Percentiles rank a stretch among this genome's conserved stretches.
Conservation (phyloP, 2,329 filamentous ascomycete genomes). For the Ampelomyces quisqualis region DNA sequence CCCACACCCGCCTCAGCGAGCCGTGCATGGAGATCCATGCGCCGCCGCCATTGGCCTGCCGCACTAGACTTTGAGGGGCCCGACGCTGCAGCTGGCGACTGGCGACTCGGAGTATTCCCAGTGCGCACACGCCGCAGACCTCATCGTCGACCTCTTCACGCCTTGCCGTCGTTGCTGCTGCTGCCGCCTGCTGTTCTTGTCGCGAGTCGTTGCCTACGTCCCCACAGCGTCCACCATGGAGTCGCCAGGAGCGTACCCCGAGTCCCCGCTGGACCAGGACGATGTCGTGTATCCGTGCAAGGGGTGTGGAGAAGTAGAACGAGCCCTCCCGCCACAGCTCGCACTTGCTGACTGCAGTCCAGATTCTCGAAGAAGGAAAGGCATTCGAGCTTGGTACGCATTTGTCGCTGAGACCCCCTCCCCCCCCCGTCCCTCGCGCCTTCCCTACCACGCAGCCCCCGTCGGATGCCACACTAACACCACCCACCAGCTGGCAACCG, state of each 20-base stretch:
- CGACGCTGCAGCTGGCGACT: background rate
- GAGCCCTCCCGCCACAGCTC: constrained; percentile 1
- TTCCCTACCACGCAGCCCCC: constrained; percentile 6
- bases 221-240: constrained; percentile 48
- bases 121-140: background rate
- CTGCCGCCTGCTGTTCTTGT: background rate
- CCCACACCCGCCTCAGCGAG: too few relatives aligned
- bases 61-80: constrained; percentile 2
- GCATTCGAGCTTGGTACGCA: constrained; percentile 89
- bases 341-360: constrained; percentile 27
- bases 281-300: constrained; percentile 64
- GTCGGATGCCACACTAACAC: constrained; percentile 26
- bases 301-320: constrained; percentile 54
- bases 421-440: constrained; percentile 17
- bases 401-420: constrained; percentile 22
- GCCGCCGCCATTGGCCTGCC: constrained; percentile 2
- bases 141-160: too few relatives aligned
- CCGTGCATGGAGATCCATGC: too few relatives aligned
- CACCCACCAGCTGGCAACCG: constrained; percentile 79
- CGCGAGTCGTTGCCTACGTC: background rate
- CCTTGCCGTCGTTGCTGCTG: background rate
- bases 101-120: constrained; percentile 5
- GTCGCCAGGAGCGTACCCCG: constrained; percentile 56
- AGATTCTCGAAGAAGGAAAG: constrained; percentile 98
- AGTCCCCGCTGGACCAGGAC: constrained; percentile 50